Conservation (phyloP, 371 early-diverging fungal genomes). For the Haplosporangium sp. region DNA sequence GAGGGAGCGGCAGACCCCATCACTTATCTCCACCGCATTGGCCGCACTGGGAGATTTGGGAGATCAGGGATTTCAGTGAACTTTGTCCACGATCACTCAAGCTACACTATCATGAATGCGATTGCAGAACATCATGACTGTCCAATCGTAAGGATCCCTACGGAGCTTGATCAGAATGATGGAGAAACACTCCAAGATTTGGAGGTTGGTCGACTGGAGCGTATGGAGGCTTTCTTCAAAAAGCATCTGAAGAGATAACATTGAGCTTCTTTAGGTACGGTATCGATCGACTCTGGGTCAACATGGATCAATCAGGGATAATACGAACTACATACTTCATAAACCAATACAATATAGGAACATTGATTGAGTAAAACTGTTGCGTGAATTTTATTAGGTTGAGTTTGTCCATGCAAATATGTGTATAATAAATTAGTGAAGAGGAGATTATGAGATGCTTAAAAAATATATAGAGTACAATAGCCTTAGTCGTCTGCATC, state of each 20-base stretch:
- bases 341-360: too few relatives aligned
- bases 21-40: conserved; percentile 98
- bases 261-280: too few relatives aligned
- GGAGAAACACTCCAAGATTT: conserved; percentile 72
- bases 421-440: background rate
- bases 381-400: too few relatives aligned
- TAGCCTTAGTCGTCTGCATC: conserved; percentile 21
- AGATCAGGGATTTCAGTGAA: conserved; percentile 96
- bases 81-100: conserved; percentile 85
- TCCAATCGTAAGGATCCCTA: conserved; percentile 76
- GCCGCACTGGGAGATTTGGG: conserved; percentile 99
- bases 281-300: too few relatives aligned
- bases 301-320: too few relatives aligned
- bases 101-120: conserved; percentile 70
- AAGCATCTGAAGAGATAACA: conserved; percentile 7
- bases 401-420: too few relatives aligned
- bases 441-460: background rate
- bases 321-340: too few relatives aligned
- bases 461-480: background rate
- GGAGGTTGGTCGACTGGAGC: conserved; percentile 32
- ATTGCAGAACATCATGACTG: conserved; percentile 80
- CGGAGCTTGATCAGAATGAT: conserved; percentile 77
- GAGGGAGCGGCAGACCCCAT: conserved; percentile 79
- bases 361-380: too few relatives aligned
- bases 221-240: conserved; percentile 34